A percentile compares a stretch with the other conserved stretches of the same genome.
phyloP scores from a whole-genome alignment of 768 basidiomycete genomes.

The Naganishia randhawae region DNA sequence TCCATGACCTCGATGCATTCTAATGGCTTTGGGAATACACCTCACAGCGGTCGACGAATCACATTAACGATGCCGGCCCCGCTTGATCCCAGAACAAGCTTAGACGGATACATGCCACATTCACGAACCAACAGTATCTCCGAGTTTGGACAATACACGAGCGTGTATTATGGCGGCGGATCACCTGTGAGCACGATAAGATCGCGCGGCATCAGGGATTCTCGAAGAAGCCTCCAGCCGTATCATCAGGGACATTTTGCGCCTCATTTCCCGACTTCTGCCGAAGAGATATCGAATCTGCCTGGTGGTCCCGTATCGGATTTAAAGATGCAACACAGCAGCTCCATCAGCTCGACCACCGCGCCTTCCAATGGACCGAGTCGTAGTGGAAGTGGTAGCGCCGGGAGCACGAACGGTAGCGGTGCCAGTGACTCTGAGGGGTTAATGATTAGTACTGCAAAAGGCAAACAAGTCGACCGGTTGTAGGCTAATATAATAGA shows the following conservation, averaged over 20 bases:
- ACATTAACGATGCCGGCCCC: constrained; percentile 25
- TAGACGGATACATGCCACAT: constrained; percentile 23
- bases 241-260: constrained; percentile 17
- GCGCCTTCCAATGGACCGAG: constrained; percentile 14
- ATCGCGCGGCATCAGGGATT: constrained; percentile 2
- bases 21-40: constrained; percentile 1
- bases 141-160: constrained; percentile 18
- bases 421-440: constrained; percentile 13
- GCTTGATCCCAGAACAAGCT: constrained; percentile 7
- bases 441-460: constrained; percentile 18
- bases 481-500: background rate
- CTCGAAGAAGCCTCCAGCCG: constrained; percentile 3
- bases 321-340: background rate
- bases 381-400: constrained; percentile 10
- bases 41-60: constrained; percentile 20
- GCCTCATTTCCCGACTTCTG: background rate
- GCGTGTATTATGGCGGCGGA: background rate
- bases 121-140: constrained; percentile 15
- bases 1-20: constrained; percentile 23
- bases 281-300: background rate
- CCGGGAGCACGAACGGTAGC: constrained; percentile 8
- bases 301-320: background rate
- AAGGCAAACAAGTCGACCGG: constrained; percentile 13
- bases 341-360: constrained; percentile 7
- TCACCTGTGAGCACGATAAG: constrained; percentile 9